These are phyloP conservation scores for Agaricus blazei DNA, from an alignment of 768 basidiomycete genomes.

Conservation along the genomic window DNA sequence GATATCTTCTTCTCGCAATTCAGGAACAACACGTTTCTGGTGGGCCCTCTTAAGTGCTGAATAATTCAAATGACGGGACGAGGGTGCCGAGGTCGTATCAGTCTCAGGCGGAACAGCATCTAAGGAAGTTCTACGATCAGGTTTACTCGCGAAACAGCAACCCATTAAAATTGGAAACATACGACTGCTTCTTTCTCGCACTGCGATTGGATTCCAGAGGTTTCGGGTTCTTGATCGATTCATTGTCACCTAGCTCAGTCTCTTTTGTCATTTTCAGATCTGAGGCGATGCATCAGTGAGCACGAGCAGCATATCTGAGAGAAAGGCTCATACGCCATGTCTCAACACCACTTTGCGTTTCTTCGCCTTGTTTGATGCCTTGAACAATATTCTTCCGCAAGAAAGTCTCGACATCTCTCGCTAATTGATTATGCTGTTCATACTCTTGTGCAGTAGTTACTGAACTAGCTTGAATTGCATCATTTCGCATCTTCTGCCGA, in stretches of 20 bases:
- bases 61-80: slow-evolving; percentile 41
- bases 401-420: slow-evolving; percentile 68
- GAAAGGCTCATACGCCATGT: slow-evolving; percentile 49
- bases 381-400: slow-evolving; percentile 85
- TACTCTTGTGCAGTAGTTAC: slow-evolving; percentile 43
- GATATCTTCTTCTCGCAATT: slow-evolving; percentile 74
- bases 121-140: slow-evolving; percentile 25
- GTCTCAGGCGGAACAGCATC: slow-evolving; percentile 35
- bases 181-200: slow-evolving; percentile 32
- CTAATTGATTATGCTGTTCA: slow-evolving; percentile 50
- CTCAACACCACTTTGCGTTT: slow-evolving; percentile 28
- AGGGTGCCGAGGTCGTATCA: slow-evolving; percentile 13
- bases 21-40: slow-evolving; percentile 56
- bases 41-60: slow-evolving; percentile 70
- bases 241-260: slow-evolving; percentile 86
- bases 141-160: slow-evolving; percentile 10
- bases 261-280: slow-evolving; percentile 71
- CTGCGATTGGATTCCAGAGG: slow-evolving; percentile 43
- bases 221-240: slow-evolving; percentile 63
- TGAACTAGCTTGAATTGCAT: slow-evolving; percentile 38
- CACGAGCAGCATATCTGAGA: not conserved
- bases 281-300: slow-evolving; percentile 21
- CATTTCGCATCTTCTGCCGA: slow-evolving; percentile 58
- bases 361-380: slow-evolving; percentile 43
- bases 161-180: slow-evolving; percentile 12